Base-by-base conservation (phyloP, 2,329 filamentous ascomycete genomes). In the Aspergillus niger region DNA sequence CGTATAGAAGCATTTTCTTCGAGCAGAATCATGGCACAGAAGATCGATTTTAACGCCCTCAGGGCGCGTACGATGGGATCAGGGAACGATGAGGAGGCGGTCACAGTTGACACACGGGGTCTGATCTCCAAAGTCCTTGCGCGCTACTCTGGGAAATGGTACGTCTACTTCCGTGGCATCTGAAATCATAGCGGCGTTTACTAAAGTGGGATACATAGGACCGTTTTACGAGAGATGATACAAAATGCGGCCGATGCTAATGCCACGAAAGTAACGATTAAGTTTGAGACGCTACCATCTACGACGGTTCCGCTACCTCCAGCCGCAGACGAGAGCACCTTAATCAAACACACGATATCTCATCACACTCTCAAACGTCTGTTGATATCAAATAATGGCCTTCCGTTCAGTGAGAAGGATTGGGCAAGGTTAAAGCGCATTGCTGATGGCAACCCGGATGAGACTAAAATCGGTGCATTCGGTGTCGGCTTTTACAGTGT, bases 401-500 rank as follows among this genome's bases (percentile, higher is more conserved):
- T 91, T 65, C 85, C 91, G 0, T 99, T 99, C 72, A 90, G 87
- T 55, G 86, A 90, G 69, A 96, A 92, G 17, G 95, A 99, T 77
- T 99, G 95, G 95, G 88, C 88, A 49, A 86, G 95, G 57, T 76
- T 99, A 65, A 98, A 98, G 82, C 88, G 94, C 63, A 99, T 99
- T 64, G 96, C 95, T n/a, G 95, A 99, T 76, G 96, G 95, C 50
- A 99, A 99, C 72, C 95, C 95, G 0, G 95, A 99, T 75, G 95
- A 99, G 79, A 98, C 93, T 50, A 99, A 99, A 81, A 99, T 99
- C 70, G 95, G 95, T 57, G 96, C 95, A 3, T 99, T 99, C 74
- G 95, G 95, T 67, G 95, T 99, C 32, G 95, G 95, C 2, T 99
- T 99, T 80, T 99, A 99, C 82, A 96, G 91, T 74, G 94, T 98